phyloP scores from a whole-genome alignment of 306 rosid genomes.

The Psophocarpus tetragonolobus region DNA sequence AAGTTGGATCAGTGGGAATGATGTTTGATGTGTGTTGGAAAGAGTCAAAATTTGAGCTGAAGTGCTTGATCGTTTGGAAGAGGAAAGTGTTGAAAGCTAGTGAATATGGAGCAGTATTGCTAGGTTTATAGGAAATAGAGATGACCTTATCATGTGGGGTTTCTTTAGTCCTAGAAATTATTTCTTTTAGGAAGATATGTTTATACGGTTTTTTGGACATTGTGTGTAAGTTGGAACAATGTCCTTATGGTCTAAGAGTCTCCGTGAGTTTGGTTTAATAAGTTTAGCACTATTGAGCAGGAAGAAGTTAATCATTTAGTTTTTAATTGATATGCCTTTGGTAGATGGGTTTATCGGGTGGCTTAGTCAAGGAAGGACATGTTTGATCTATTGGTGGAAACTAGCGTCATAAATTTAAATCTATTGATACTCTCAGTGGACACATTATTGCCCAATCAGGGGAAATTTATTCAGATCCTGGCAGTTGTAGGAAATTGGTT shows the following conservation, averaged over 20 bases:
- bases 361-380: not conserved
- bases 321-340: not conserved
- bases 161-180: not conserved
- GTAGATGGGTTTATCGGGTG: not conserved
- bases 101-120: not conserved
- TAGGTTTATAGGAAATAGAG: not conserved
- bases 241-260: not conserved
- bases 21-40: conserved; percentile 24
- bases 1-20: not conserved
- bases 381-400: not conserved
- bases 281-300: not conserved
- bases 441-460: not conserved
- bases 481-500: not conserved
- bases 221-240: not conserved
- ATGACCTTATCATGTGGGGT: not conserved
- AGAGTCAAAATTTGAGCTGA: not conserved
- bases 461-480: not conserved
- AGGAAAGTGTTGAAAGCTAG: not conserved
- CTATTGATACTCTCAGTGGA: not conserved
- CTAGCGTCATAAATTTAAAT: not conserved
- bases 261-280: not conserved
- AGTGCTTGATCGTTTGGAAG: not conserved
- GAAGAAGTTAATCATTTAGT: not conserved
- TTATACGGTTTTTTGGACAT: not conserved
- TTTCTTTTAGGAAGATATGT: conserved; percentile 5